Base-by-base conservation (phyloP, 345 rosid genomes). In the Populus deltoides region DNA sequence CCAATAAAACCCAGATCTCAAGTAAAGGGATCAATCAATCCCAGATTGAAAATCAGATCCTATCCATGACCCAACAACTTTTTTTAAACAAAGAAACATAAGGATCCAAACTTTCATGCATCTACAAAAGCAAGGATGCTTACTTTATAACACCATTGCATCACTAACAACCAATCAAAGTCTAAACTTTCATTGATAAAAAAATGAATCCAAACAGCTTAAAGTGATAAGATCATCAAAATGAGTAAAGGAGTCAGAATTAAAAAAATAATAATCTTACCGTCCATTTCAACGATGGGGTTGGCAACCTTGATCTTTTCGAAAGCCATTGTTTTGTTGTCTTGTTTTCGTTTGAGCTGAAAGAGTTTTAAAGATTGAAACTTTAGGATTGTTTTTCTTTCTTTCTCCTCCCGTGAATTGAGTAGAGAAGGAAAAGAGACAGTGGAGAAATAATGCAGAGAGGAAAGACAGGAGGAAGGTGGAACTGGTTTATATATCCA, bases 271-370 rank as follows among this genome's bases (percentile, higher is more conserved):
- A 31, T 31, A 10, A 10, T 4, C 90, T 87, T 74, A 94, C 98
- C 98, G 78, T 94, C 98, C 98, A 94, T 94, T 87, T 94, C 98
- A 11, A 94, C 98, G 88, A 94, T 85, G 89, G 98, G 98, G 75
- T 90, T 94, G 68, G 92, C 86, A 45, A 94, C 98, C 91, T 90
- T 91, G 92, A 94, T 94, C 97, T 91, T 94, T 79, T 90, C 86
- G 77, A 89, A 89, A 66, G 86, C 92, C 98, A 94, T 94, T 16
- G 39, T 51, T 29, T 15, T 75, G 65, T 59, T 24, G 65, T 10
- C 29, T 59, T 59, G 15, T 8, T 1, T 57, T 57, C 24, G 9
- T 1, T 11, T 9, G 65, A 59, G 29, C 27, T 57, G 15, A 59
- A 1, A n/a, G 7, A 59, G 27, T 0, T 59, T n/a, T 24, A 10